Evolutionary conservation across 2,329 filamentous ascomycete genomes (phyloP), one percentile per base, ranked within the genome.

Genomic region (Epichloe amarillans): DNA sequence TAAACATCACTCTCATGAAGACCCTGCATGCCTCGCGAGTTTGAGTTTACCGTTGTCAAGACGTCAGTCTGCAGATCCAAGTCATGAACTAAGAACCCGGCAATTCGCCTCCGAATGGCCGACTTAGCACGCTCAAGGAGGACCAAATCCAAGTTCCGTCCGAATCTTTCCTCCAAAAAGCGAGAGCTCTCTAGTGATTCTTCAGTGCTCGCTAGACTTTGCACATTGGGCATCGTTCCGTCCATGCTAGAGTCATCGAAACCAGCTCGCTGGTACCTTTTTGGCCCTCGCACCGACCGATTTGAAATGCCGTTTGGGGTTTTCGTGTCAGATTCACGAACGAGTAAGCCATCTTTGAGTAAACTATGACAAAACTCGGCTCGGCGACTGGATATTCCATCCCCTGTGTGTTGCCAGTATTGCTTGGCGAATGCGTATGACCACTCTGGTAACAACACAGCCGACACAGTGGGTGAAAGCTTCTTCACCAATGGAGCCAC

Each of bases 391-490:
- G 90, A 96, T 14, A 95, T 76, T 15, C 93, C 93, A 54, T 95
- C 90, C 19, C 93, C 93, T 0, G 87, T 86, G 66, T 98, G 93
- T 65, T 97, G 93, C 93, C 93, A 98, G 61, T 95, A 96, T 60
- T 89, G 80, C 66, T 96, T 97, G n/a, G 88, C 87, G 53, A 86
- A 67, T 4, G 79, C 69, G 59, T 84, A 90, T 17, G 80, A 69
- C 12, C 82, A 77, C 44, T 76, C 72, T 0, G 83, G 79, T 58
- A 84, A 88, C 41, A 97, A 63, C 3, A 95, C 82, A 23, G 82
- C 82, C 1, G 78, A 85, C 21, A 90, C 70, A 10, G 75, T 72
- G 0, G 84, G 82, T 2, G 71, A 69, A 30, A 85, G 66, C 38
- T 74, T 71, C 44, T 66, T 69, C n/a, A 83, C 71, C 36, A 74